phyloP scores from a whole-genome alignment of 2,329 filamentous ascomycete genomes.

The Ceratocystis cacaofunesta region DNA sequence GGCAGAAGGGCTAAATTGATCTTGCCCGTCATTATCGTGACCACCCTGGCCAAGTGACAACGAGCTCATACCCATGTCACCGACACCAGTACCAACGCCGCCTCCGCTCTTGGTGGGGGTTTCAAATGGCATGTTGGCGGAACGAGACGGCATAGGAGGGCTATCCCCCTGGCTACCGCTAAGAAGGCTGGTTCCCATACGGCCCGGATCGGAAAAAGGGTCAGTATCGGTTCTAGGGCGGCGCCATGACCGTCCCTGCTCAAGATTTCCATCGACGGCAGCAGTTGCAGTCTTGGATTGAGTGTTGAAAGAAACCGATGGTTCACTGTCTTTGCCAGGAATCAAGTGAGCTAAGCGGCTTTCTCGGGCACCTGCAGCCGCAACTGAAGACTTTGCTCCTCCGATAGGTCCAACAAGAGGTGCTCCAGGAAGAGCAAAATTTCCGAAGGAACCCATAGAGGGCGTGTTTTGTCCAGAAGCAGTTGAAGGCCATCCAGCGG shows the following conservation, averaged over 20 bases:
- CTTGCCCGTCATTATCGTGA: constrained; percentile 33
- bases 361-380: constrained; percentile 35
- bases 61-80: constrained; percentile 49
- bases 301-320: constrained; percentile 23
- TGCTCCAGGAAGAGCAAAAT: constrained; percentile 56
- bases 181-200: constrained; percentile 22
- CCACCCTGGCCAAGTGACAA: constrained; percentile 43
- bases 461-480: constrained; percentile 30
- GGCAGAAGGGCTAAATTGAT: constrained; percentile 77
- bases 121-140: constrained; percentile 16
- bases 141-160: constrained; percentile 25
- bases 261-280: constrained; percentile 21
- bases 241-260: constrained; percentile 38
- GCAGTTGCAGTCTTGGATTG: constrained; percentile 26
- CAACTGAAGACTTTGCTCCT: constrained; percentile 27
- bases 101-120: constrained; percentile 35
- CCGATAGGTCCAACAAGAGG: constrained; percentile 49
- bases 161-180: constrained; percentile 57
- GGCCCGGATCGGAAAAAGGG: constrained; percentile 54
- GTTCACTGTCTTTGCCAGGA: constrained; percentile 40
- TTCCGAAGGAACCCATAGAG: constrained; percentile 76
- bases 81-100: constrained; percentile 21
- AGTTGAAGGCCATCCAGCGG: constrained; percentile 30
- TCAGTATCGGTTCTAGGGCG: constrained; percentile 58
- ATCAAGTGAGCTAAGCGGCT: constrained; percentile 79